Evolutionary conservation across 345 rosid species (phyloP), one percentile per base, ranked within the genome.

Genomic region (Linum usitatissimum): DNA sequence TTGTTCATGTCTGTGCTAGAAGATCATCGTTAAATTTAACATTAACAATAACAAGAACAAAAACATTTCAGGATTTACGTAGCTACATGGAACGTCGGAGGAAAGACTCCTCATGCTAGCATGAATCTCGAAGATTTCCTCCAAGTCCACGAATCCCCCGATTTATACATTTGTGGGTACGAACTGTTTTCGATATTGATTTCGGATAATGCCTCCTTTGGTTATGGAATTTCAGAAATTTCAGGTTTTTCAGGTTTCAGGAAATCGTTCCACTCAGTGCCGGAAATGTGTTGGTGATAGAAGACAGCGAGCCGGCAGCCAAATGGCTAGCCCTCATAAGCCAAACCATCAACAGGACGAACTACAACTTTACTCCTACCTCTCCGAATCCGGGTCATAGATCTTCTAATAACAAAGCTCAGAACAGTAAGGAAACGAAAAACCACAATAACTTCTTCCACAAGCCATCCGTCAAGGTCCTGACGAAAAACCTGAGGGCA

Each of bases 81-180:
- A 10, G 86, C 92, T 40, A 93, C 99, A 9, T 90, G 99, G 99
- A 93, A 93, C 64, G 96, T 93, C 21, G 99, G 90, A 72, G 99
- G 99, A 54, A 87, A 73, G 75, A 63, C 95, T 42, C 99, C 99
- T n/a, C 77, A 69, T 55, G 66, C 56, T 42, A 80, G 76, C 68
- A 82, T 93, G 60, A 86, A 86, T 76, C 87, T 90, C 9, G 96
- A 93, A 78, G 89, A 87, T 64, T 90, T 93, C 71, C 73, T 93
- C 75, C 87, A 83, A 55, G 84, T 83, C 20, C 96, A 90, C 59
- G 91, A 83, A 57, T 81, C 82, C 67, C 84, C 99, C 10, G 99
- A 90, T 74, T 55, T 93, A 23, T 93, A 93, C 70, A 83, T 93
- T 54, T 82, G 95, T 70, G 99, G 97, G 99, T 93, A 90, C 49